phyloP scores from a whole-genome alignment of 257 asterid genomes.

The Ajuga chamaepitys region DNA sequence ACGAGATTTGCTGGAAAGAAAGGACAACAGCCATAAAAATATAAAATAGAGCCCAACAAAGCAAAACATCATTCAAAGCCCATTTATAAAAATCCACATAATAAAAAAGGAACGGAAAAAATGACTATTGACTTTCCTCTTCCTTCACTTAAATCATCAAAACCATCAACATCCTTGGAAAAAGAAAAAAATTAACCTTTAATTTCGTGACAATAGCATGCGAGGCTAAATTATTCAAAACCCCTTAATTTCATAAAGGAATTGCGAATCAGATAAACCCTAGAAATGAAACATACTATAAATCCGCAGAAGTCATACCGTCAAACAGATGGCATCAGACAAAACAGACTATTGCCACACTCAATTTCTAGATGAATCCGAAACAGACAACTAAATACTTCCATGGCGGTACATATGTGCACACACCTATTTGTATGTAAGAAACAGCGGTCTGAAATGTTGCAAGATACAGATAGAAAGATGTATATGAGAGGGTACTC shows the following conservation, averaged over 20 bases:
- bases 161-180: background rate
- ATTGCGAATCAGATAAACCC: constrained; percentile 17
- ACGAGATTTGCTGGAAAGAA: background rate
- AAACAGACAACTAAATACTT: background rate
- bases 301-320: constrained; percentile 1
- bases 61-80: background rate
- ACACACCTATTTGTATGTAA: constrained; percentile 6
- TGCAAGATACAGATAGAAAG: background rate
- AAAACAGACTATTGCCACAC: background rate
- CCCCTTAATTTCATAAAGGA: background rate
- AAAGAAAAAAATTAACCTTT: background rate
- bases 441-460: constrained; percentile 2
- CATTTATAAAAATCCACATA: background rate
- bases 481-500: background rate
- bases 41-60: background rate
- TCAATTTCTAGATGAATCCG: background rate
- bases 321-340: background rate
- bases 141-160: background rate
- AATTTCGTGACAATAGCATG: background rate
- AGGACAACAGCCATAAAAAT: background rate
- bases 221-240: background rate
- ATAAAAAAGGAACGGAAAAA: background rate
- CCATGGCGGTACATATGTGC: constrained; percentile 4
- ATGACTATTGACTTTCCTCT: background rate
- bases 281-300: background rate